Evolutionary conservation across 208 protist species (phyloP).

Genomic region (Acanthamoeba culbertsoni): DNA sequence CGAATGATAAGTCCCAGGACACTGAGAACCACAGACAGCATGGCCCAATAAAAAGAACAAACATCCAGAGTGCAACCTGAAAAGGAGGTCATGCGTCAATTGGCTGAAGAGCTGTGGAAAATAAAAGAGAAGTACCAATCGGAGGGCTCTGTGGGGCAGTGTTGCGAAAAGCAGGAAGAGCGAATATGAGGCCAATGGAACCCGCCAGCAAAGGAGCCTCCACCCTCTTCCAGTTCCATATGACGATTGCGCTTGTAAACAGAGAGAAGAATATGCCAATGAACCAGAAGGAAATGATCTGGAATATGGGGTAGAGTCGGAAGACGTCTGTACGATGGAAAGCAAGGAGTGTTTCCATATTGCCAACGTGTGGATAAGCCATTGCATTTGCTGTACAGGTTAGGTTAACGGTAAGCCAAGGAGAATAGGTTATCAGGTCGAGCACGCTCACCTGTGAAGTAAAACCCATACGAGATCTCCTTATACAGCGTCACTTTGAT

Average conservation of each 20-base stretch:
- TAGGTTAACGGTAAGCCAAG: not conserved
- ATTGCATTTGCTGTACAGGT: not conserved
- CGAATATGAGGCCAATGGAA: slow-evolving; percentile 4
- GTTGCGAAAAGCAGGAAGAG: not conserved
- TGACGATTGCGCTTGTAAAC: not conserved
- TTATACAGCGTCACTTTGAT: not conserved
- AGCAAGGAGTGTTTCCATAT: no score
- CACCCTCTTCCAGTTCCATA: not conserved
- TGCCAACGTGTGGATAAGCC: not conserved
- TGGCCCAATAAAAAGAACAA: slow-evolving; percentile 31
- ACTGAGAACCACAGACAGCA: not conserved
- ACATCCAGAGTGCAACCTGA: slow-evolving; percentile 43
- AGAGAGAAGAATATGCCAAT: not conserved
- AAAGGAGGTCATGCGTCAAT: not conserved
- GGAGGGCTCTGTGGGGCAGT: slow-evolving; percentile 32
- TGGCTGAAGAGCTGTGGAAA: no score
- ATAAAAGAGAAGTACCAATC: no score
- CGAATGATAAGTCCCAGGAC: not conserved
- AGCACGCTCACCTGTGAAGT: not conserved
- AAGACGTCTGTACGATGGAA: not conserved
- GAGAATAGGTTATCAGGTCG: not conserved
- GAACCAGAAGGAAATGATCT: not conserved
- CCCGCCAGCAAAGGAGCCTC: not conserved
- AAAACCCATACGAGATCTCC: not conserved
- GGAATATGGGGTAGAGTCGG: slow-evolving; percentile 14